Conservation (phyloP, 2,329 filamentous ascomycete species). For the Xylaria sp. region DNA sequence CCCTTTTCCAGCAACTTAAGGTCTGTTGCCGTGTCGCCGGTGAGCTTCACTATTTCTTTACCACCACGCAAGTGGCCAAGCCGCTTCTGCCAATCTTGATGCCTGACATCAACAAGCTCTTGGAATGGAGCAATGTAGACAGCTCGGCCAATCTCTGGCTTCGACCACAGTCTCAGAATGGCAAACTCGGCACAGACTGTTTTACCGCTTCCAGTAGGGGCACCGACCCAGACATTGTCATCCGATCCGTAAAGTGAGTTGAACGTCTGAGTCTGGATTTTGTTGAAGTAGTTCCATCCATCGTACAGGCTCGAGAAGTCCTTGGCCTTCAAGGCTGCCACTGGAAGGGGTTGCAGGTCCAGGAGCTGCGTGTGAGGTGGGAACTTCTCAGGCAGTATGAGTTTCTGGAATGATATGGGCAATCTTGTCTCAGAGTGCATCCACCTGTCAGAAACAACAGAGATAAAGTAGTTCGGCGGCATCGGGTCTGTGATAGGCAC, state of each 20-base stretch:
- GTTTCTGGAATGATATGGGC: conserved; percentile 88
- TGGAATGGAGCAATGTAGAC: conserved; percentile 95
- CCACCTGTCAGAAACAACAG: conserved; percentile 90
- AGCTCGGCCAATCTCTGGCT: conserved; percentile 65
- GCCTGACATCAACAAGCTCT: conserved; percentile 77
- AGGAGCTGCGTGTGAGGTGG: conserved; percentile 87
- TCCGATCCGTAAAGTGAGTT: conserved; percentile 87
- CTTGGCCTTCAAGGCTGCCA: conserved; percentile 79
- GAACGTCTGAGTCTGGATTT: conserved; percentile 95
- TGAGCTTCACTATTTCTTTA: conserved; percentile 87
- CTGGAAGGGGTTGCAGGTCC: conserved; percentile 84
- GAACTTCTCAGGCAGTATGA: conserved; percentile 92
- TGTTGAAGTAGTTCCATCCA: conserved; percentile 85
- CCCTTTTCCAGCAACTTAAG: conserved; percentile 81
- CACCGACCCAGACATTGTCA: conserved; percentile 88
- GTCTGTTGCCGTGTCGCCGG: conserved; percentile 86
- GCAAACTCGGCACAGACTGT: conserved; percentile 96
- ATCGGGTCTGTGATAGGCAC: conserved; percentile 96
- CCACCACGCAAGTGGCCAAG: conserved; percentile 68
- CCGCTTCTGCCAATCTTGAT: conserved; percentile 80
- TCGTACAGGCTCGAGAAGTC: conserved; percentile 80
- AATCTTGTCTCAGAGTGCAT: conserved; percentile 96
- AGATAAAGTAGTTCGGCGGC: conserved; percentile 98
- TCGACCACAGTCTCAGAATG: conserved; percentile 80
- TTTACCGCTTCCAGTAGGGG: conserved; percentile 93